These are phyloP conservation scores for Ophiostoma tasmaniense DNA, from an alignment of 2,329 filamentous ascomycete genomes.

Conservation along the genomic window DNA sequence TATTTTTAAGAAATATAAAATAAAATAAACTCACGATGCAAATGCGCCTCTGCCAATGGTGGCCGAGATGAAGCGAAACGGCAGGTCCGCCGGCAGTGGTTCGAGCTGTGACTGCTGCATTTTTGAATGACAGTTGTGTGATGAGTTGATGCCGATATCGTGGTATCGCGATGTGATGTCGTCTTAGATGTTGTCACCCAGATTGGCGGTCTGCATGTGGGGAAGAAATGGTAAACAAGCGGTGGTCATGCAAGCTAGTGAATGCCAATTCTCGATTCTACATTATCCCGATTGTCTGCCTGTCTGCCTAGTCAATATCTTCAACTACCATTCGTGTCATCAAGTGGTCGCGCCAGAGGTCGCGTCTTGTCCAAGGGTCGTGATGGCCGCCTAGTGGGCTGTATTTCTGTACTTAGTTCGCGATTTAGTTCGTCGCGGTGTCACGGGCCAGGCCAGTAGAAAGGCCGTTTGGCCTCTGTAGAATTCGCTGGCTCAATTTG, in stretches of 20 bases:
- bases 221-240: background rate
- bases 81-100: conserved; percentile 73
- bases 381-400: background rate
- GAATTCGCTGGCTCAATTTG: background rate
- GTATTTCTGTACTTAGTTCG: background rate
- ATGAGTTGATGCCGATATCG: background rate
- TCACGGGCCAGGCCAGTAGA: background rate
- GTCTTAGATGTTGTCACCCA: background rate
- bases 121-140: too few species aligned
- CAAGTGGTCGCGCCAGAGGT: background rate
- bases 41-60: conserved; percentile 96
- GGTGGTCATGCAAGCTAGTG: background rate
- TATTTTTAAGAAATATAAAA: too few species aligned
- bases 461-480: background rate
- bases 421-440: background rate
- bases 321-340: background rate
- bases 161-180: background rate
- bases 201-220: background rate
- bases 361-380: background rate
- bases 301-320: too few species aligned
- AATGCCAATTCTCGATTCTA: background rate
- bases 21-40: conserved; percentile 84
- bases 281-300: background rate
- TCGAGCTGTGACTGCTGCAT: conserved; percentile 78
- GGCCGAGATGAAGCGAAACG: conserved; percentile 90